Percentiles rank a stretch among this genome's conserved stretches.
Conservation (phyloP, 1,284 basidiomycete species). For the Ustilago tritici region DNA sequence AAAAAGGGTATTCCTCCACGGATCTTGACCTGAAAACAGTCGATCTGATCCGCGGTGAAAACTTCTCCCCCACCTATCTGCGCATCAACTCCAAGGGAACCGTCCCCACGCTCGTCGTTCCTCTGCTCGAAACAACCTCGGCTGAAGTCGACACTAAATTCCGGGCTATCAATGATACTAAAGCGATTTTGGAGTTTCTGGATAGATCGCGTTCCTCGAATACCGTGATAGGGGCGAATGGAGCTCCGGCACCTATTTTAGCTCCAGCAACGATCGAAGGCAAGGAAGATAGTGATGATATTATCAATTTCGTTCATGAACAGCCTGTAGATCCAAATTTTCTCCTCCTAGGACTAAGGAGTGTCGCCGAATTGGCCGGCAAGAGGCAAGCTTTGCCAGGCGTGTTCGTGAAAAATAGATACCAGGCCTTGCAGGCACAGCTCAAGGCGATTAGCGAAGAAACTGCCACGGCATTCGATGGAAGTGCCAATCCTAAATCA, state of each 20-base stretch:
- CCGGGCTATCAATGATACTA: constrained; percentile 81
- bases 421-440: constrained; percentile 74
- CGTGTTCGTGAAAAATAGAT: constrained; percentile 71
- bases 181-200: constrained; percentile 83
- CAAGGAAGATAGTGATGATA: constrained; percentile 74
- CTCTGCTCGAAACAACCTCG: constrained; percentile 78
- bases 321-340: constrained; percentile 72
- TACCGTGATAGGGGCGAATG: constrained; percentile 74
- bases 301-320: constrained; percentile 78
- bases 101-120: constrained; percentile 86
- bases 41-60: constrained; percentile 71
- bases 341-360: constrained; percentile 69
- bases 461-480: constrained; percentile 74
- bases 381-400: constrained; percentile 69
- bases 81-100: constrained; percentile 85
- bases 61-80: constrained; percentile 77
- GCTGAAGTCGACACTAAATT: constrained; percentile 82
- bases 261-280: constrained; percentile 84
- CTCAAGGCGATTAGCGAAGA: constrained; percentile 73
- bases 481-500: constrained; percentile 66
- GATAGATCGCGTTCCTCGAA: constrained; percentile 45
- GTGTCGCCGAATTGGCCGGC: constrained; percentile 66
- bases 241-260: constrained; percentile 78
- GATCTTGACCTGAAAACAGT: constrained; percentile 63
- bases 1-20: constrained; percentile 52